Percentiles rank a stretch among this genome's conserved stretches.
Evolutionary conservation across 1,139 yeast species (phyloP).

Genomic region (Kluyveromyces marxianus): DNA sequence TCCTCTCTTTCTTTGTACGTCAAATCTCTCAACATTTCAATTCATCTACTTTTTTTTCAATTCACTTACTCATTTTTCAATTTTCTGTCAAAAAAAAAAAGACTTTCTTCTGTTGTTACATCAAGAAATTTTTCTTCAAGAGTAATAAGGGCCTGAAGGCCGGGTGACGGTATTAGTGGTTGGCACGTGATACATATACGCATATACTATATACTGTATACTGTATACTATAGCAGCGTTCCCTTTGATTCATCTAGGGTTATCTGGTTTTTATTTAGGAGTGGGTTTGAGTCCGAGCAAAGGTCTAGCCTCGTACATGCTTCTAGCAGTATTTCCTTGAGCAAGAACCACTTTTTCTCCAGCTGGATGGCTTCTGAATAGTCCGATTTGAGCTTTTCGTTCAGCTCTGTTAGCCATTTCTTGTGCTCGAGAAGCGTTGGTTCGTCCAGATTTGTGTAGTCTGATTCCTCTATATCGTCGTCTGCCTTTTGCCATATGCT

Average conservation of each 20-base stretch:
- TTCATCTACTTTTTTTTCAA: too few species aligned
- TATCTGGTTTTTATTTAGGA: slow-evolving; percentile 1
- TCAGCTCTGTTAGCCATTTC: slow-evolving; percentile 20
- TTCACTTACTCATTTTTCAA: too few species aligned
- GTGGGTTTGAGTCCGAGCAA: slow-evolving; percentile 8
- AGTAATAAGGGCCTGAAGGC: too few species aligned
- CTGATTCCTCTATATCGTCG: slow-evolving; percentile 5
- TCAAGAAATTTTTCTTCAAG: too few species aligned
- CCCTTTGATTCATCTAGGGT: slow-evolving; percentile 3
- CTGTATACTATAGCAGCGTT: neutral
- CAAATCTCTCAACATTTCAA: too few species aligned
- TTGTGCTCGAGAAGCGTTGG: slow-evolving; percentile 17
- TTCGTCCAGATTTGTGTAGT: slow-evolving; percentile 1
- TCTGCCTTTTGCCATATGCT: slow-evolving; percentile 5
- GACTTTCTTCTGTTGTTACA: too few species aligned
- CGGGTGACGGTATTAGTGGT: too few species aligned
- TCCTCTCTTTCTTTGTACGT: too few species aligned
- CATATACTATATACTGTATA: too few species aligned
- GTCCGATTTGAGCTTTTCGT: slow-evolving; percentile 16
- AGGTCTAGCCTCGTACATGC: slow-evolving; percentile 29
- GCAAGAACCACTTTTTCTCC: slow-evolving; percentile 28
- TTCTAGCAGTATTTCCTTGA: slow-evolving; percentile 27
- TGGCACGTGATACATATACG: too few species aligned
- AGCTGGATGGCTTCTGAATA: slow-evolving; percentile 15
- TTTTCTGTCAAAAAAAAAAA: too few species aligned